Conservation (phyloP, 2,329 filamentous ascomycete species). For the Ophiosphaerella narmari region DNA sequence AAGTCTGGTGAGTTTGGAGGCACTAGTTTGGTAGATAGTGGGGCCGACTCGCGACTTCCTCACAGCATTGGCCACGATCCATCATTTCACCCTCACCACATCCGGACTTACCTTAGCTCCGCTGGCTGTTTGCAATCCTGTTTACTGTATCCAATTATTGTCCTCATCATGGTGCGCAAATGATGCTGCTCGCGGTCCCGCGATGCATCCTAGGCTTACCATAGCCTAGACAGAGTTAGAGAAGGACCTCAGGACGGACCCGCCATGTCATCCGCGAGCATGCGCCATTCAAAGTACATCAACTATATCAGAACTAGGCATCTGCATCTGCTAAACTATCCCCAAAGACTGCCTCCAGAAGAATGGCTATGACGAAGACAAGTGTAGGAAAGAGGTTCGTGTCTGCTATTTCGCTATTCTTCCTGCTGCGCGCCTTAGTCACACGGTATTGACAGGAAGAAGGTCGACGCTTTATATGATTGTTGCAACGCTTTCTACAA, state of each 20-base stretch:
- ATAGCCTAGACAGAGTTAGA: constrained; percentile 56
- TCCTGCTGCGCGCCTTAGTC: background rate
- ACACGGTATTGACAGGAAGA: constrained; percentile 16
- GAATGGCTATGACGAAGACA: constrained; percentile 84
- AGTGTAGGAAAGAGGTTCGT: constrained; percentile 67
- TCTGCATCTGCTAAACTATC: constrained; percentile 8
- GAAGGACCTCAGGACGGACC: constrained; percentile 72
- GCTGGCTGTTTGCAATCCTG: background rate
- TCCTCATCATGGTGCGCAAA: constrained; percentile 33
- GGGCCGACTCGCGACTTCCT: constrained; percentile 11
- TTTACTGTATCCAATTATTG: background rate
- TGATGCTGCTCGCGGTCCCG: constrained; percentile 27
- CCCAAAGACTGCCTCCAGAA: constrained; percentile 76
- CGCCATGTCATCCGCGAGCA: constrained; percentile 84
- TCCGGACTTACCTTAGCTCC: constrained; percentile 5
- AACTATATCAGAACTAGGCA: background rate
- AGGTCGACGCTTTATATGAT: constrained; percentile 86
- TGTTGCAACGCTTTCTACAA: constrained; percentile 92
- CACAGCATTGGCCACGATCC: constrained; percentile 24
- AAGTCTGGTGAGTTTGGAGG: constrained; percentile 35
- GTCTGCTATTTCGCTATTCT: background rate
- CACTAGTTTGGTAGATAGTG: too few relatives aligned
- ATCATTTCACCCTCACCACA: constrained; percentile 1
- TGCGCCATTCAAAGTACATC: constrained; percentile 84
- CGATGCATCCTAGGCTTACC: constrained; percentile 13